Evolutionary conservation across 2,329 filamentous ascomycete genomes (phyloP), one percentile per base, ranked within the genome.

Genomic region (Stagonosporopsis rhizophila): DNA sequence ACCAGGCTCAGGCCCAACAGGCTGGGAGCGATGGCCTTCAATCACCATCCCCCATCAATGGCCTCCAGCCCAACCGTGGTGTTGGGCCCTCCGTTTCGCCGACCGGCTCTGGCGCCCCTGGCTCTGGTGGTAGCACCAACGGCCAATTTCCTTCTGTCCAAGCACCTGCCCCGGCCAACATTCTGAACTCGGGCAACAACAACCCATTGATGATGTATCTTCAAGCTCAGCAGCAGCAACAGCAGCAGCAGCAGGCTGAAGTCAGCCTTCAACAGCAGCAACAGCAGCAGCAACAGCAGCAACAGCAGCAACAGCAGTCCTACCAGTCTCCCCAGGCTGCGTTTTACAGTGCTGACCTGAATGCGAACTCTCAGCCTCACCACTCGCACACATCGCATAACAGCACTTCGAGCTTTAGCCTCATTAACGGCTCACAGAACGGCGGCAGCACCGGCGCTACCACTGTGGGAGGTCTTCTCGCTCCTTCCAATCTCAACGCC

Each of bases 191-290:
- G 47, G 89, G 87, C 50, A 82, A 83, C 70, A 94, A 87, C 81
- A 97, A 97, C 76, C 94, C 94, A 0, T 78, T 98, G 75, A 96
- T 93, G 22, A 87, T 97, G 86, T 98, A 97, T 74, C 84, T 97
- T 56, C 94, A 88, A 77, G 92, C 96, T 71, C 74, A 77, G 54
- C 77, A 77, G 54, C 77, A 80, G 53, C 75, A 75, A 41, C 28
- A 38, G 35, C 76, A 80, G 55, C 78, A 81, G 37, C 76, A 79
- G 4, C 78, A 78, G 60, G 74, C 72, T 7, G 74, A 77, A 38
- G 75, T 71, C 17, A 75, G 68, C 44, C 56, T 69, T 37, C 71
- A 74, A 40, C 72, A 73, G 11, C 66, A 72, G 28, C 66, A 73
- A 44, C 60, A 73, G 11, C 66, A 72, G 28, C 66, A 73, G 41